Conservation (phyloP, 2,329 filamentous ascomycete species). For the Calonectria multiphialidica region DNA sequence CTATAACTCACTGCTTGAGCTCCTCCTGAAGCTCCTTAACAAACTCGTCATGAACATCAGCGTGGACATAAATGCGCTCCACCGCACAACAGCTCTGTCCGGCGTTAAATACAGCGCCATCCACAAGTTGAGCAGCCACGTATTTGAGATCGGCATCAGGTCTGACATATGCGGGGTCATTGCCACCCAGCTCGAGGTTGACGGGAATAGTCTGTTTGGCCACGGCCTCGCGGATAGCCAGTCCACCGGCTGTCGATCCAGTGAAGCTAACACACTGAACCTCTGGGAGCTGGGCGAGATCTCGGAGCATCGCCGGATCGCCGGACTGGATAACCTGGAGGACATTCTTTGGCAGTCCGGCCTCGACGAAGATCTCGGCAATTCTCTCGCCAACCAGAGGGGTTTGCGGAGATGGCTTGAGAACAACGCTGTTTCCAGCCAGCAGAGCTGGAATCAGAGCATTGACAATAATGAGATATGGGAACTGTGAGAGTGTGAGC, state of each 20-base stretch:
- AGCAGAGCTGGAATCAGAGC: constrained; percentile 89
- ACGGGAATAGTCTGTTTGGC: constrained; percentile 85
- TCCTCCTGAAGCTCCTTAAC: constrained; percentile 82
- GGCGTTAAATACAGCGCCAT: constrained; percentile 95
- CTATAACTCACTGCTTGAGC: constrained; percentile 60
- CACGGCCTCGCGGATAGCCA: constrained; percentile 86
- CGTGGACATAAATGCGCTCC: constrained; percentile 90
- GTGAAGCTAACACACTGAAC: constrained; percentile 90
- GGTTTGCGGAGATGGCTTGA: constrained; percentile 94
- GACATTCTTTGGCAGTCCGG: constrained; percentile 83
- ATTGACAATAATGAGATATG: constrained; percentile 92
- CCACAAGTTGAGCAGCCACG: constrained; percentile 93
- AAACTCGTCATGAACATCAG: constrained; percentile 84
- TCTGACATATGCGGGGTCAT: constrained; percentile 90
- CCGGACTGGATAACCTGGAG: constrained; percentile 93
- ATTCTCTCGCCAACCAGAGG: constrained; percentile 90
- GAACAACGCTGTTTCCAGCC: constrained; percentile 87
- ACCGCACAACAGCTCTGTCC: constrained; percentile 95
- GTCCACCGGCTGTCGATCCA: constrained; percentile 86
- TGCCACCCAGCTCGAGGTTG: constrained; percentile 90
- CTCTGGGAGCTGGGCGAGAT: constrained; percentile 79
- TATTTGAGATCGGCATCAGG: constrained; percentile 87
- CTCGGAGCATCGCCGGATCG: constrained; percentile 79
- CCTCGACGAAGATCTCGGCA: constrained; percentile 78
- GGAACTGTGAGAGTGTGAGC: constrained; percentile 72